Evolutionary conservation across 371 early-diverging fungal species (phyloP), one percentile per base, ranked within the genome.

Genomic region (Saksenaea vasiformis): DNA sequence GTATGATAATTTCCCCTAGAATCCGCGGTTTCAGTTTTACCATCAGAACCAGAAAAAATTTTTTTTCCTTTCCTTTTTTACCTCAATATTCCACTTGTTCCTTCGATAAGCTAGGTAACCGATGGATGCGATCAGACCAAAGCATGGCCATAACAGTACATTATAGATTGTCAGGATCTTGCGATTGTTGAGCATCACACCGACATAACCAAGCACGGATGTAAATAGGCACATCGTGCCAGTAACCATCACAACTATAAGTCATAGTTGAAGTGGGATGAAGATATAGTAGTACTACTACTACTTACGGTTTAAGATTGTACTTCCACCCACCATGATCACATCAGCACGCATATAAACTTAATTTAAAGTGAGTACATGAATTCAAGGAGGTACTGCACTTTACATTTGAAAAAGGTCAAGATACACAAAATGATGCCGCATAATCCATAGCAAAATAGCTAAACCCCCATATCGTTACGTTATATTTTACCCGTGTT

Each of bases 101-200:
- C 69, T 70, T 4, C 85, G 84, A 54, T 79, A 87, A 24, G 82
- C 61, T 7, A 76, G 65, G 36, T 87, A 87, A 0, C 87, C 87
- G 56, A 87, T 74, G 1, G 85, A 70, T 1, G 83, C 79, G 47
- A 85, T 77, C 65, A 85, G 24, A 17, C 72, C 82, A 70, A 87
- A 85, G 36, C 80, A 73, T 3, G 79, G 80, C 87, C 87, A 87
- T 3, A 87, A 66, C 1, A 87, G 55, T 5, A 87, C 27, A 26
- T 82, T 76, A 41, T 87, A 87, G 1, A 82, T 31, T 1, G 84
- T 64, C 5, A 87, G 55, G 0, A 82, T 56, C 1, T 68, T 68
- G n/a, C 87, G 77, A 31, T 83, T 79, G 43, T 87, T 85, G 5
- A 77, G 39, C 71, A 85, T 78, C 60, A 85, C 83, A 0, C 87